Percentiles rank a stretch among this genome's conserved stretches.
Evolutionary conservation across 179 eudicot genomes (phyloP).

Genomic region (Drosera spatulata): DNA sequence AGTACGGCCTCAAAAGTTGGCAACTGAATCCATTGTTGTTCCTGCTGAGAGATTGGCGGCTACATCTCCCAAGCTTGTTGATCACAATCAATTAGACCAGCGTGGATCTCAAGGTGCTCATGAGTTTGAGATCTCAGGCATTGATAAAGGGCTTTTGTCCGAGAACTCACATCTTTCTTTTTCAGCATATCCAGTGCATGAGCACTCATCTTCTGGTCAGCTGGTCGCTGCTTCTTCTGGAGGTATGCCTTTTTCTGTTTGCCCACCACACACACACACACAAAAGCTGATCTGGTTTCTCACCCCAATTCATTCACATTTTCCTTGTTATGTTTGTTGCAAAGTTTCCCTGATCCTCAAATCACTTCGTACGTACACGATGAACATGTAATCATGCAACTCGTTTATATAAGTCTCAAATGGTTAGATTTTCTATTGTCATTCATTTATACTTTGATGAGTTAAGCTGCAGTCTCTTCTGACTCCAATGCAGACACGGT

Average conservation of each 20-base stretch:
- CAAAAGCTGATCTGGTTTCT: too few relatives aligned
- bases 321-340: too few relatives aligned
- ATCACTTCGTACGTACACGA: not conserved
- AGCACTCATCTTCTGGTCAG: not conserved
- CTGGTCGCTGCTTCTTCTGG: not conserved
- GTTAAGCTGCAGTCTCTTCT: not conserved
- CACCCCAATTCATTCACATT: too few relatives aligned
- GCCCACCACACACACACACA: too few relatives aligned
- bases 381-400: not conserved
- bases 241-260: too few relatives aligned
- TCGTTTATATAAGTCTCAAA: not conserved
- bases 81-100: conserved; percentile 9
- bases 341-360: not conserved
- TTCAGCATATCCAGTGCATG: conserved; percentile 1
- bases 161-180: conserved; percentile 5
- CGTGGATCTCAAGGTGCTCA: conserved; percentile 11
- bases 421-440: not conserved
- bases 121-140: conserved; percentile 6
- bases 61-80: conserved; percentile 5
- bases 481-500: not conserved
- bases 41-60: conserved; percentile 16
- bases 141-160: conserved; percentile 12
- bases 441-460: not conserved
- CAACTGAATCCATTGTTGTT: conserved; percentile 13
- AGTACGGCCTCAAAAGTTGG: conserved; percentile 18